phyloP scores from a whole-genome alignment of 2,329 filamentous ascomycete species.

The Cadophora sp. region DNA sequence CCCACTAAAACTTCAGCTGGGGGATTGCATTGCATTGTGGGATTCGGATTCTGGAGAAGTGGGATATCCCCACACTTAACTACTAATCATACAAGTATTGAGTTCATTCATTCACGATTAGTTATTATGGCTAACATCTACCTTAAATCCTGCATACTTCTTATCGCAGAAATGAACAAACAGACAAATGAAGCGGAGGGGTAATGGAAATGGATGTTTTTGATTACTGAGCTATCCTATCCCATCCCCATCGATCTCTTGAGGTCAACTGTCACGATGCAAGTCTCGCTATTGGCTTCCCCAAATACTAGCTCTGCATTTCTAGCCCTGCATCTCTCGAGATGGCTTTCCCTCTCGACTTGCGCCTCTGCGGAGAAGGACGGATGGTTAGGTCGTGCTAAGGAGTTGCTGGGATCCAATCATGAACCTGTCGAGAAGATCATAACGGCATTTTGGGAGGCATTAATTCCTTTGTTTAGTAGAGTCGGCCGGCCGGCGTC shows the following conservation, averaged over 20 bases:
- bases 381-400: background rate
- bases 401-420: background rate
- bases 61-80: slow-evolving; percentile 19
- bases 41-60: slow-evolving; percentile 25
- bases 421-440: background rate
- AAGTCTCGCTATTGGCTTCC: slow-evolving; percentile 5
- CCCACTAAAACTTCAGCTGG: slow-evolving; percentile 1
- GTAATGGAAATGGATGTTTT: background rate
- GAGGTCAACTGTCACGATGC: slow-evolving; percentile 5
- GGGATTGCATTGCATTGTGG: background rate
- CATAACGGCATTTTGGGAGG: background rate
- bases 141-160: no score
- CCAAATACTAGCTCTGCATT: slow-evolving; percentile 13
- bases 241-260: background rate
- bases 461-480: no score
- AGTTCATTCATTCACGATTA: no score
- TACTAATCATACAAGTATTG: no score
- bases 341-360: no score
- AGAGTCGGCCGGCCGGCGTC: no score
- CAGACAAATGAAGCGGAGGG: no score
- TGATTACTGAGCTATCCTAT: background rate
- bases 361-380: slow-evolving; percentile 12
- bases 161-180: no score
- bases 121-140: no score
- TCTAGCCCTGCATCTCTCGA: background rate